A percentile compares a stretch with the other conserved stretches of the same genome.
phyloP scores from a whole-genome alignment of 495 filamentous ascomycete genomes.

The Aspergillus asperescens region DNA sequence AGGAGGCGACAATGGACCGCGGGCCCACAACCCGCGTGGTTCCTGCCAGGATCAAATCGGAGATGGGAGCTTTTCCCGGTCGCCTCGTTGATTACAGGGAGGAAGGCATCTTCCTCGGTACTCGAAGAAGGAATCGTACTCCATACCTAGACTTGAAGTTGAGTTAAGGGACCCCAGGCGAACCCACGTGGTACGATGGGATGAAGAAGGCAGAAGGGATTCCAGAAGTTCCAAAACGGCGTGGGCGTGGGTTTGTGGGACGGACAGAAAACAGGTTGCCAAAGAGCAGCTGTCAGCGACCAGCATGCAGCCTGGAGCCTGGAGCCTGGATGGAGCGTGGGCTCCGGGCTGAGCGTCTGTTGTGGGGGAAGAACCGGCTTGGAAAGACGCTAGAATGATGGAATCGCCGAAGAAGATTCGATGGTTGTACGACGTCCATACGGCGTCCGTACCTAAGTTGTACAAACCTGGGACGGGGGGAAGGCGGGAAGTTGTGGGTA shows the following conservation, averaged over 20 bases:
- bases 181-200: too few species aligned
- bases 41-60: conserved; percentile 9
- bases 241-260: conserved; percentile 3
- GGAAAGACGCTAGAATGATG: conserved; percentile 28
- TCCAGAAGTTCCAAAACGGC: conserved; percentile 5
- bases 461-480: conserved; percentile 31
- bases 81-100: not conserved
- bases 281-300: not conserved
- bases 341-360: not conserved
- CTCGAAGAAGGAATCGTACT: too few species aligned
- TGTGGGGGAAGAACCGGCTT: conserved; percentile 14
- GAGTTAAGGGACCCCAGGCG: too few species aligned
- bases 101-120: too few species aligned
- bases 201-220: too few species aligned
- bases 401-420: conserved; percentile 32
- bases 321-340: too few species aligned
- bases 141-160: too few species aligned
- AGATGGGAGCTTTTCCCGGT: not conserved
- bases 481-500: conserved; percentile 27
- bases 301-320: too few species aligned
- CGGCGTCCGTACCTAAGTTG: conserved; percentile 17
- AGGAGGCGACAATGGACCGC: not conserved
- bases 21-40: conserved; percentile 10
- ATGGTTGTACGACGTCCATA: conserved; percentile 18
- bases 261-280: conserved; percentile 10